A percentile compares a stretch with the other conserved stretches of the same genome.
phyloP scores from a whole-genome alignment of 139 green algal species.

The Deuterostichococcus epilithicus region DNA sequence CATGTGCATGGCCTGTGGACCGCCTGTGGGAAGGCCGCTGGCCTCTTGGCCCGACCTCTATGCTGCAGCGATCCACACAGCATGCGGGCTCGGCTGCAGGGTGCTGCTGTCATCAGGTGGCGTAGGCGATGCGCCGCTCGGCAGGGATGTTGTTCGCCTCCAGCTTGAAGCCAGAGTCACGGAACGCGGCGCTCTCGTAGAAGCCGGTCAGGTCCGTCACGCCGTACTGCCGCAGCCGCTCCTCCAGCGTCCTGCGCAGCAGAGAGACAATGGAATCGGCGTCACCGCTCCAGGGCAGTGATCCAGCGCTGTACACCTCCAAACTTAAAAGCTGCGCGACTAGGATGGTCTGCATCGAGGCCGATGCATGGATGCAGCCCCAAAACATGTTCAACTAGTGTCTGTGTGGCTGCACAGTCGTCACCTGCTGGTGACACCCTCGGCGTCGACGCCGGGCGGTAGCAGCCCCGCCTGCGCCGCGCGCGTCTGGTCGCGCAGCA shows the following conservation, averaged over 20 bases:
- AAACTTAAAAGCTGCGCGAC: not conserved
- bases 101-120: not conserved
- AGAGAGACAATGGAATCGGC: not conserved
- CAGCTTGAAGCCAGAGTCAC: slow-evolving; percentile 49
- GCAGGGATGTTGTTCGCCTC: not conserved
- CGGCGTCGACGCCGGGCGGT: slow-evolving; percentile 4
- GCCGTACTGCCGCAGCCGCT: slow-evolving; percentile 76
- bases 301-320: no score
- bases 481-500: slow-evolving; percentile 26
- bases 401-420: not conserved
- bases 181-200: slow-evolving; percentile 54
- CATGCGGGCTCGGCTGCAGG: no score
- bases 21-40: no score
- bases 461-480: not conserved
- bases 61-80: no score
- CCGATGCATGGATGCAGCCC: not conserved
- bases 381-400: not conserved
- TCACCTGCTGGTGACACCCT: slow-evolving; percentile 10
- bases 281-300: not conserved
- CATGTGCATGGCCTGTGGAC: no score
- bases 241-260: slow-evolving; percentile 61
- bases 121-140: not conserved
- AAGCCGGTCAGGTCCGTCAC: slow-evolving; percentile 79
- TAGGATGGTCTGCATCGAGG: not conserved
- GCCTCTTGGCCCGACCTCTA: no score